Base-by-base conservation (phyloP, 2,329 filamentous ascomycete genomes). In the Talaromyces sp. region DNA sequence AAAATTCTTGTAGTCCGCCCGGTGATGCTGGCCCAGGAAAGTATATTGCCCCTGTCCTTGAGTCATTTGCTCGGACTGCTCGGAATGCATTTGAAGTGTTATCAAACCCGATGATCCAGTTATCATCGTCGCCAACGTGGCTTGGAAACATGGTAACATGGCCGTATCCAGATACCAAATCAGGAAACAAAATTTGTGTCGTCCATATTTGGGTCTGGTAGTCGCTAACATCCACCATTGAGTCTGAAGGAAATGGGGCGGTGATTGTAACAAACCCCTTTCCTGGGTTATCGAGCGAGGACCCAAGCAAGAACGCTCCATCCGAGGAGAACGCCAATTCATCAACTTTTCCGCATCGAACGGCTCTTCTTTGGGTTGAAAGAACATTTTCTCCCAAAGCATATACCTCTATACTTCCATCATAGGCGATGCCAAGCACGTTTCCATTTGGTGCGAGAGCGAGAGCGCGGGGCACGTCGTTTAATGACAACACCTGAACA, bases 331-430 rank as follows among this genome's bases (percentile, higher is more conserved):
- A 95, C 3, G 86, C 82, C 55, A 95, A 76, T 2, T 85, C 81
- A 70, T 93, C 90, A 4, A 93, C 88, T 1, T 83, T 84, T 69
- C 90, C 87, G 69, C 90, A 93, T 69, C 92, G 91, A 61, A 93
- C 90, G 11, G 90, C 85, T 66, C 91, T 83, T 68, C 88, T 83
- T 66, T 92, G 88, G 0, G 85, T 89, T 13, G 84, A 75, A 30
- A 88, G 69, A 28, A 85, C 86, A 58, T 81, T 84, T 2, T 87
- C 80, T 55, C 85, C 85, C 44, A 96, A 78, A 5, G 91, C 90
- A 30, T 90, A 87, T 0, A 96, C 90, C 73, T 96, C 92, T 64
- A 96, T 93, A n/a, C 90, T 91, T 60, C 90, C 90, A 70, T 92
- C 87, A 73, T 93, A 96, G 8, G 92, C 92, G 17, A 91, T 89